Evolutionary conservation across 306 rosid species (phyloP).

Genomic region (Corylus heterophylla): DNA sequence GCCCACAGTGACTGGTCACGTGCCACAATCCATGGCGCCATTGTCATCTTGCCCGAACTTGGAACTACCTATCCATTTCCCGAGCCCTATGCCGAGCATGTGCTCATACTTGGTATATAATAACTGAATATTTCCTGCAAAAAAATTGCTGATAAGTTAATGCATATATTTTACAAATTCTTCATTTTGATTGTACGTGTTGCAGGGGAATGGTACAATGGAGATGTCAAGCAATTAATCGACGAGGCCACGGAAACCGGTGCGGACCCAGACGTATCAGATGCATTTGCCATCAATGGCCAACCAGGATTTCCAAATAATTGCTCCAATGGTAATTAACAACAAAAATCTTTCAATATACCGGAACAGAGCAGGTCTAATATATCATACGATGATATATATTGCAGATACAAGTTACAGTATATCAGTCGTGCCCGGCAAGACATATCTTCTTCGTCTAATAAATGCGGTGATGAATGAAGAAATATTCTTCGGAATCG

Average conservation of each 20-base stretch:
- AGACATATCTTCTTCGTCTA: slow-evolving; percentile 37
- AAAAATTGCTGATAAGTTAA: neutral
- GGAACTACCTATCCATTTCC: slow-evolving; percentile 29
- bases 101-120: slow-evolving; percentile 26
- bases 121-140: neutral
- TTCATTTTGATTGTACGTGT: neutral
- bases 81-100: slow-evolving; percentile 15
- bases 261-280: neutral
- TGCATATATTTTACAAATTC: neutral
- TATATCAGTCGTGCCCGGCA: slow-evolving; percentile 25
- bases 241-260: neutral
- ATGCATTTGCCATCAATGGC: neutral
- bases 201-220: slow-evolving; percentile 3
- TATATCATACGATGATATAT: neutral
- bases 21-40: slow-evolving; percentile 38
- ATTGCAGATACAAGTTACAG: slow-evolving; percentile 34
- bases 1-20: slow-evolving; percentile 49
- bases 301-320: slow-evolving; percentile 8
- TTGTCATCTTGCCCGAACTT: slow-evolving; percentile 16
- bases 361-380: neutral
- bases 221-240: neutral
- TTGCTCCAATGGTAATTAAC: neutral
- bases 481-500: slow-evolving; percentile 40
- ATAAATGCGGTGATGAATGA: slow-evolving; percentile 41
- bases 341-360: neutral